Conservation (phyloP, 768 basidiomycete genomes). For the Boletus sp. region DNA sequence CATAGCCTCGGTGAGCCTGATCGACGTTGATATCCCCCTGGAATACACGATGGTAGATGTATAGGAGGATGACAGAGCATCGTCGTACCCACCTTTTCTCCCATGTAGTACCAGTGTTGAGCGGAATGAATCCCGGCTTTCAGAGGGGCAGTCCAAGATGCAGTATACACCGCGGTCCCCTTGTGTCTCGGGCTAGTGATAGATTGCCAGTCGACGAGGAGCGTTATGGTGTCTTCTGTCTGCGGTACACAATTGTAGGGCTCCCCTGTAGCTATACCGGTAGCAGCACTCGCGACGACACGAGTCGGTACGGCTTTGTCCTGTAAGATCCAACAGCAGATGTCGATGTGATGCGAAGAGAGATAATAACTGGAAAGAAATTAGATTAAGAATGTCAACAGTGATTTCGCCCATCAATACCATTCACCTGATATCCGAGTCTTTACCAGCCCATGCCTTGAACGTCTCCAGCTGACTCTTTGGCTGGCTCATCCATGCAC, state of each 20-base stretch:
- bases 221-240: constrained; percentile 94
- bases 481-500: constrained; percentile 96
- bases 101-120: constrained; percentile 96
- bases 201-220: constrained; percentile 92
- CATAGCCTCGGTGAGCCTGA: constrained; percentile 93
- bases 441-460: constrained; percentile 92
- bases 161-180: constrained; percentile 90
- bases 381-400: background rate
- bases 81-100: constrained; percentile 60
- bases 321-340: constrained; percentile 82
- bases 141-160: constrained; percentile 91
- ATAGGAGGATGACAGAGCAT: background rate
- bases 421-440: constrained; percentile 80
- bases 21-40: constrained; percentile 91
- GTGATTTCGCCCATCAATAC: background rate
- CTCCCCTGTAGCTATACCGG: constrained; percentile 86
- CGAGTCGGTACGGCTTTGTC: constrained; percentile 74
- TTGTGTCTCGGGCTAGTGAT: constrained; percentile 67
- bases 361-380: constrained; percentile 72
- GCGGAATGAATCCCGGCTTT: constrained; percentile 87
- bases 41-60: background rate
- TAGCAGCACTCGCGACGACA: constrained; percentile 87
- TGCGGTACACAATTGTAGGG: constrained; percentile 83
- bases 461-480: constrained; percentile 94
- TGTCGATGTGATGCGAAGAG: constrained; percentile 92